Conservation (phyloP, 1,284 basidiomycete genomes). For the Albatrellus sp. region DNA sequence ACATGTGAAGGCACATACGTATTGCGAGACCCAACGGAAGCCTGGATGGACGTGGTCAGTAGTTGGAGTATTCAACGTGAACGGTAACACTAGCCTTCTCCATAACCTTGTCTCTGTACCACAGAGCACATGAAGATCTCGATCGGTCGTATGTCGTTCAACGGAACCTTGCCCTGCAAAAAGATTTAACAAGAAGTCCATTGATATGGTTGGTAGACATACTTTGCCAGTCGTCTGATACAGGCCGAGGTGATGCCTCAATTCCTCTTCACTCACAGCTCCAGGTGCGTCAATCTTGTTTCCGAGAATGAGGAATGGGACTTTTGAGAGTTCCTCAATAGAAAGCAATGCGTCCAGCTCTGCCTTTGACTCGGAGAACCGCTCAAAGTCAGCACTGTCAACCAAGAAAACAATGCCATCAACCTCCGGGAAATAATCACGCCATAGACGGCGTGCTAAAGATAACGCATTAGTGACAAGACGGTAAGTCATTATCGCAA, state of each 20-base stretch:
- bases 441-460: conserved; percentile 93
- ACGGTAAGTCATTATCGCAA: not conserved
- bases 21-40: conserved; percentile 99
- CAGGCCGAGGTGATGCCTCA: conserved; percentile 89
- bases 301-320: conserved; percentile 96
- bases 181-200: not conserved
- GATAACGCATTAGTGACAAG: not conserved
- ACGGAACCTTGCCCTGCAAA: conserved; percentile 85
- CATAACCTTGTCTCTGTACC: conserved; percentile 97
- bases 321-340: conserved; percentile 90
- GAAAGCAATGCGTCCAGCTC: conserved; percentile 92
- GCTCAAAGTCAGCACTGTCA: conserved; percentile 93
- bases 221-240: conserved; percentile 99
- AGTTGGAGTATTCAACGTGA: not conserved
- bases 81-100: conserved; percentile 58
- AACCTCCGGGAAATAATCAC: conserved; percentile 99
- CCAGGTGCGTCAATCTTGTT: conserved; percentile 99
- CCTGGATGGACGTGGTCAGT: conserved; percentile 27
- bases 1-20: conserved; percentile 41
- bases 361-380: conserved; percentile 91
- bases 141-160: conserved; percentile 95
- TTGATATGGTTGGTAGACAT: too few relatives aligned
- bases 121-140: conserved; percentile 99
- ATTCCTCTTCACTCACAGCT: conserved; percentile 95
- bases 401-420: conserved; percentile 99